Evolutionary conservation across 208 protist genomes (phyloP).

Genomic region (Wallacemonas sp.): DNA sequence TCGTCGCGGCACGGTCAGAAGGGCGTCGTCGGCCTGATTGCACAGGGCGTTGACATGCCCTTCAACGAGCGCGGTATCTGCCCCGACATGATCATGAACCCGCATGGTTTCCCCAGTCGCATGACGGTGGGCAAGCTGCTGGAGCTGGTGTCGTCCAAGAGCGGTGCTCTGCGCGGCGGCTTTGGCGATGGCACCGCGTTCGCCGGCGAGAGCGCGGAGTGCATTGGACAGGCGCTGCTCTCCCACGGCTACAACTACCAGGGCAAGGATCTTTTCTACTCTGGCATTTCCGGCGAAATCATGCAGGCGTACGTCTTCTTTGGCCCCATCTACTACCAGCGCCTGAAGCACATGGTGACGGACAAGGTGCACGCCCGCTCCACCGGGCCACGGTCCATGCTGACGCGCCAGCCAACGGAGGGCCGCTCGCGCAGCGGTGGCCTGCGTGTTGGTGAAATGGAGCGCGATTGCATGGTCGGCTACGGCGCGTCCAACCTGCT

Average conservation of each 20-base stretch:
- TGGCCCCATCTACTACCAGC: slow-evolving; percentile 99
- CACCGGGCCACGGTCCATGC: slow-evolving; percentile 90
- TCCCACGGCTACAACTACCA: slow-evolving; percentile 96
- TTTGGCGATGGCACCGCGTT: slow-evolving; percentile 98
- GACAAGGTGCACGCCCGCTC: slow-evolving; percentile 99
- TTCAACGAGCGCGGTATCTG: slow-evolving; percentile 97
- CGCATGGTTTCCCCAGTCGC: slow-evolving; percentile 99
- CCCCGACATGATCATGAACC: slow-evolving; percentile 99
- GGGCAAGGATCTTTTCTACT: slow-evolving; percentile 98
- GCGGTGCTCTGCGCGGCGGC: slow-evolving; percentile 90
- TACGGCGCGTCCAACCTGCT: slow-evolving; percentile 96
- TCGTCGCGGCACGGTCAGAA: slow-evolving; percentile 99
- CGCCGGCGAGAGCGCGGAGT: slow-evolving; percentile 93
- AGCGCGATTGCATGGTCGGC: slow-evolving; percentile 99
- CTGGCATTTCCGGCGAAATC: slow-evolving; percentile 98
- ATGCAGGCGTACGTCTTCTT: slow-evolving; percentile 99
- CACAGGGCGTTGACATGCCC: slow-evolving; percentile 98
- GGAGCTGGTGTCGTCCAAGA: slow-evolving; percentile 99
- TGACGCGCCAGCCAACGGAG: slow-evolving; percentile 99
- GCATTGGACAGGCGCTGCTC: slow-evolving; percentile 89
- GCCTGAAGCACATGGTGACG: slow-evolving; percentile 99
- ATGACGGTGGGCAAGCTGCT: slow-evolving; percentile 99
- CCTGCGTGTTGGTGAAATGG: slow-evolving; percentile 99
- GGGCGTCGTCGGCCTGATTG: slow-evolving; percentile 98
- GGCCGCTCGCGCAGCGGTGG: slow-evolving; percentile 98